Evolutionary conservation across 257 asterid genomes (phyloP).

Genomic region (Nicotiana paniculata): DNA sequence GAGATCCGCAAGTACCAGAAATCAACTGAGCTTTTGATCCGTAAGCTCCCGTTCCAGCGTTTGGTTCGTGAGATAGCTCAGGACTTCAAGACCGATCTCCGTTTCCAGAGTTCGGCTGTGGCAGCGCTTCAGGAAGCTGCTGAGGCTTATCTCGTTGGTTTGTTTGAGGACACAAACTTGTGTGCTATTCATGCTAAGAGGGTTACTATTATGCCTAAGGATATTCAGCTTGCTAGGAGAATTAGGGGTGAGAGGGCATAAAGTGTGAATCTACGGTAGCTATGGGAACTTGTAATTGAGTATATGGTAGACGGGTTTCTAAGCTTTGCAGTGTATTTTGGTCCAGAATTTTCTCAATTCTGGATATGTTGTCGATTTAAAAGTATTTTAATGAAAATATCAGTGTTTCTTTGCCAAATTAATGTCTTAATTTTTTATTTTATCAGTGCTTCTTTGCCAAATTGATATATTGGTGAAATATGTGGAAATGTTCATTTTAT

Average conservation of each 20-base stretch:
- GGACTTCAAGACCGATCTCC: slow-evolving; percentile 35
- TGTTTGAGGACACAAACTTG: slow-evolving; percentile 31
- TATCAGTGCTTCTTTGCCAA: too few species aligned
- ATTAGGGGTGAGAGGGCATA: slow-evolving; percentile 31
- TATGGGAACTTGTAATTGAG: background rate
- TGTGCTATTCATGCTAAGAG: slow-evolving; percentile 36
- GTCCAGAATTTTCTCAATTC: background rate
- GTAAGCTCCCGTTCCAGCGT: slow-evolving; percentile 29
- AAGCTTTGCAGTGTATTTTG: background rate
- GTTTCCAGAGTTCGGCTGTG: slow-evolving; percentile 33
- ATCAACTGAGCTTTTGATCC: slow-evolving; percentile 27
- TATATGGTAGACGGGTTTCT: background rate
- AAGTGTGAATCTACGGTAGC: background rate
- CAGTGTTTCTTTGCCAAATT: background rate
- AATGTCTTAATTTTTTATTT: too few species aligned
- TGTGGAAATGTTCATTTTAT: too few species aligned
- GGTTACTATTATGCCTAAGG: slow-evolving; percentile 34
- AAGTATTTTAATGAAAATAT: background rate
- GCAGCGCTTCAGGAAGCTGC: slow-evolving; percentile 35
- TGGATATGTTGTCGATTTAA: background rate
- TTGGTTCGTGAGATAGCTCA: slow-evolving; percentile 39
- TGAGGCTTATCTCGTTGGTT: slow-evolving; percentile 25
- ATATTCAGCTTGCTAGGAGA: slow-evolving; percentile 31
- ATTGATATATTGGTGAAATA: background rate
- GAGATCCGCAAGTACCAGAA: slow-evolving; percentile 36